Conservation (phyloP, 768 basidiomycete species). For the Lactarius tabidus region DNA sequence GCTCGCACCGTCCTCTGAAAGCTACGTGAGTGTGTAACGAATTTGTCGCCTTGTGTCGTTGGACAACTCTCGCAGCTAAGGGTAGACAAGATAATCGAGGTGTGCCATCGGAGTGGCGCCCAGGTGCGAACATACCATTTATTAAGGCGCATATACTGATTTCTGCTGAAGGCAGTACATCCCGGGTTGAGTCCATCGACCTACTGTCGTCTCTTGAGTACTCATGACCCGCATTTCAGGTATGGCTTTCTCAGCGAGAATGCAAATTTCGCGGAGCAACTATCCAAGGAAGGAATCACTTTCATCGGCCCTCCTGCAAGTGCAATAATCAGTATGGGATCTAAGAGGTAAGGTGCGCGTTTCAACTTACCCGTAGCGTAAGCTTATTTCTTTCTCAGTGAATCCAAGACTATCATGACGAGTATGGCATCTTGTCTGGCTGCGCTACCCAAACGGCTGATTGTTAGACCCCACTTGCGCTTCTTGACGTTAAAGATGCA, state of each 20-base stretch:
- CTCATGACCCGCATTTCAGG: constrained; percentile 34
- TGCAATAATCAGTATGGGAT: constrained; percentile 93
- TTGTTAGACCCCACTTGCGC: background rate
- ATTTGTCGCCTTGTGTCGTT: background rate
- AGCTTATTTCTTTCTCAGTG: constrained; percentile 41
- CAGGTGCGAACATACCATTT: constrained; percentile 48
- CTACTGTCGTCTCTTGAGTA: background rate
- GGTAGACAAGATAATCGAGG: constrained; percentile 84
- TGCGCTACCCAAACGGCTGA: background rate
- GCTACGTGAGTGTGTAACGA: constrained; percentile 62
- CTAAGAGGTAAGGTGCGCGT: constrained; percentile 66
- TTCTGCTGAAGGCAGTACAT: constrained; percentile 67
- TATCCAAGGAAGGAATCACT: constrained; percentile 75
- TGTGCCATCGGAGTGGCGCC: constrained; percentile 77
- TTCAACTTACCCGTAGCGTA: background rate
- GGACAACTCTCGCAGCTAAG: constrained; percentile 49
- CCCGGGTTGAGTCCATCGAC: constrained; percentile 57
- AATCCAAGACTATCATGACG: constrained; percentile 94
- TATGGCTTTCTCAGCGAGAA: constrained; percentile 95
- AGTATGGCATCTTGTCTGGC: constrained; percentile 38
- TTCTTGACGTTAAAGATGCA: constrained; percentile 48
- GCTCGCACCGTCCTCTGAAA: constrained; percentile 82
- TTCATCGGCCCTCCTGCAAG: constrained; percentile 89
- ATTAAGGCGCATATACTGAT: background rate
- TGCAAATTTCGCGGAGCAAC: constrained; percentile 67